phyloP scores from a whole-genome alignment of 495 filamentous ascomycete species.

The Penicilliopsis zonata region DNA sequence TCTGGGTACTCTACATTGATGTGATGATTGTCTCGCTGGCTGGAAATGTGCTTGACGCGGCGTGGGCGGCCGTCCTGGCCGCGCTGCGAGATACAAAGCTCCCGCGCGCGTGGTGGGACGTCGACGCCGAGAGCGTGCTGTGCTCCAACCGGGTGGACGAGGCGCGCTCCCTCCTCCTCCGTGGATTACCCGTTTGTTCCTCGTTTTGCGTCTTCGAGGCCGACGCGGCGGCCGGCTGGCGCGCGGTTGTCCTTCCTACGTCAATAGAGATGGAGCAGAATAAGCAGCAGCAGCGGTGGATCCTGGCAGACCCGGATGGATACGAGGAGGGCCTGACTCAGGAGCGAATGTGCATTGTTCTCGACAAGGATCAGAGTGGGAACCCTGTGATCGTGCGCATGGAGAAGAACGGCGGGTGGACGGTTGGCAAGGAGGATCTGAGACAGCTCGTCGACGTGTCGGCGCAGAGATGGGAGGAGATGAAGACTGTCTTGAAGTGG shows the following conservation, averaged over 20 bases:
- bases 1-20: conserved; percentile 92
- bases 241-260: conserved; percentile 25
- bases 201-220: conserved; percentile 63
- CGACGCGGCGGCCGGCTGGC: conserved; percentile 38
- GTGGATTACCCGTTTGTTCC: conserved; percentile 53
- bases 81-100: conserved; percentile 70
- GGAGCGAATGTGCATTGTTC: conserved; percentile 61
- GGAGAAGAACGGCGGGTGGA: conserved; percentile 72
- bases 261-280: conserved; percentile 22
- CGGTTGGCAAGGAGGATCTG: conserved; percentile 43
- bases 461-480: conserved; percentile 41
- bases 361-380: conserved; percentile 45
- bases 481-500: conserved; percentile 30
- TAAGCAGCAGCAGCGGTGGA: conserved; percentile 44
- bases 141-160: conserved; percentile 49
- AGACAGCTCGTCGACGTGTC: conserved; percentile 40
- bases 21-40: conserved; percentile 81
- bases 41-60: conserved; percentile 81
- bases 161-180: conserved; percentile 39
- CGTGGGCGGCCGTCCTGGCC: conserved; percentile 72
- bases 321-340: conserved; percentile 75
- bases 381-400: conserved; percentile 52
- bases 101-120: conserved; percentile 78
- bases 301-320: conserved; percentile 79
- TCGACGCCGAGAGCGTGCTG: conserved; percentile 62